Evolutionary conservation across 164 flowering plant genomes (phyloP).

Genomic region (Sedum album): DNA sequence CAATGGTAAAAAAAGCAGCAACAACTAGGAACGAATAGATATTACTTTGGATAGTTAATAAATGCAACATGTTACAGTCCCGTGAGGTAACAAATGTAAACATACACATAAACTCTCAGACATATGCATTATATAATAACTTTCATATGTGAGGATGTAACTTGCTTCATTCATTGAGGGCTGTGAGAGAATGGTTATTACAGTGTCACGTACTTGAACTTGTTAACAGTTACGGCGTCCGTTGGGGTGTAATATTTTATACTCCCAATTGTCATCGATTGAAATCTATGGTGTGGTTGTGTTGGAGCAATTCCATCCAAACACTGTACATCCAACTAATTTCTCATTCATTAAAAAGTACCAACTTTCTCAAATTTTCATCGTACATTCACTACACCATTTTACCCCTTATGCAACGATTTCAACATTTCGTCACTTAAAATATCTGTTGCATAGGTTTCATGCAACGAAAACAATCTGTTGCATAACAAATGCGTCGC

Average conservation of each 20-base stretch:
- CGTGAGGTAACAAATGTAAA: conserved; percentile 41
- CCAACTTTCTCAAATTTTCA: no score
- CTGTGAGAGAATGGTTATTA: neutral
- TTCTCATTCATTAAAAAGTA: no score
- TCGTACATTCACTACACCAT: no score
- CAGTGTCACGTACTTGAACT: conserved; percentile 1
- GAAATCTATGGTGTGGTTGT: neutral
- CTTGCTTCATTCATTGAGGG: neutral
- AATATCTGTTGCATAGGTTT: no score
- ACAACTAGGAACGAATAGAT: conserved; percentile 3
- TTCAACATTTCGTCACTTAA: no score
- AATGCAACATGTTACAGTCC: conserved; percentile 50
- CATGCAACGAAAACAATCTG: no score
- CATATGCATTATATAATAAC: neutral
- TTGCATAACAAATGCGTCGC: no score
- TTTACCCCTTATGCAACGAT: no score
- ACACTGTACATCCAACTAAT: neutral
- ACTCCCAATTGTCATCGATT: neutral
- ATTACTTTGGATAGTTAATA: conserved; percentile 16
- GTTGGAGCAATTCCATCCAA: neutral
- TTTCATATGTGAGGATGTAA: conserved; percentile 1
- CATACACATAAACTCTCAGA: conserved; percentile 4
- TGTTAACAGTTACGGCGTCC: conserved; percentile 2
- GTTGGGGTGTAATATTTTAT: conserved; percentile 6
- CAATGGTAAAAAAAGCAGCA: neutral